Conservation (phyloP, 495 filamentous ascomycete genomes). For the Lasiosphaeris hirsuta region DNA sequence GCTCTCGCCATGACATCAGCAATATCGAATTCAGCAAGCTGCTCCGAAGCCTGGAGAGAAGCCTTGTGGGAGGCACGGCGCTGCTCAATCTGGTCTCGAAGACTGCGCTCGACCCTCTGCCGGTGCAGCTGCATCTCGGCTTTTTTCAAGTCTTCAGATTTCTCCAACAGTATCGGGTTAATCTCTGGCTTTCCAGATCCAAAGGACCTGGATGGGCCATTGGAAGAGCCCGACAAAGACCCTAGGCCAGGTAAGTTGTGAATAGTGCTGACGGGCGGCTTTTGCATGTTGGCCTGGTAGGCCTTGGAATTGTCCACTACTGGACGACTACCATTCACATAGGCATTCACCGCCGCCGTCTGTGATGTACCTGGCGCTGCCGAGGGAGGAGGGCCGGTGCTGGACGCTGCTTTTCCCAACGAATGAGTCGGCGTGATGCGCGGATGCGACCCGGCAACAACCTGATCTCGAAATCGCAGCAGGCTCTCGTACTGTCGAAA, state of each 20-base stretch:
- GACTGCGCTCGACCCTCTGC: conserved; percentile 69
- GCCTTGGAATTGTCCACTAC: conserved; percentile 36
- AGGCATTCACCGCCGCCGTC: conserved; percentile 17
- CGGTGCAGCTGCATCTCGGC: conserved; percentile 80
- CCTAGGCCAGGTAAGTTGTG: conserved; percentile 26
- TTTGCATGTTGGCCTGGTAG: conserved; percentile 37
- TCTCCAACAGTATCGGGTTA: conserved; percentile 76
- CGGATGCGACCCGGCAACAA: conserved; percentile 30
- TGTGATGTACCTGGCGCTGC: conserved; percentile 26
- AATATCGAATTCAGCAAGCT: conserved; percentile 69
- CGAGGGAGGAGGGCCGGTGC: conserved; percentile 15
- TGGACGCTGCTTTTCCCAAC: conserved; percentile 47
- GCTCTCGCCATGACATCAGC: conserved; percentile 70
- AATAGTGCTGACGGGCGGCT: conserved; percentile 22
- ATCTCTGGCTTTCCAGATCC: conserved; percentile 50
- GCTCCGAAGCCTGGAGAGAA: conserved; percentile 58
- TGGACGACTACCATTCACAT: conserved; percentile 28
- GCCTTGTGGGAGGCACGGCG: conserved; percentile 51
- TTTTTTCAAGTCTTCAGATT: conserved; percentile 77
- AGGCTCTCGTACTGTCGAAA: conserved; percentile 33
- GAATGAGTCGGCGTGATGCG: conserved; percentile 46
- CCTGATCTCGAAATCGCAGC: conserved; percentile 36
- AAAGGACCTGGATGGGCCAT: conserved; percentile 29
- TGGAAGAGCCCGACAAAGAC: conserved; percentile 17
- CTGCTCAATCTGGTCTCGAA: conserved; percentile 73